Evolutionary conservation across 805 yeast genomes (phyloP).

Genomic region (Grigorovia jiainica): DNA sequence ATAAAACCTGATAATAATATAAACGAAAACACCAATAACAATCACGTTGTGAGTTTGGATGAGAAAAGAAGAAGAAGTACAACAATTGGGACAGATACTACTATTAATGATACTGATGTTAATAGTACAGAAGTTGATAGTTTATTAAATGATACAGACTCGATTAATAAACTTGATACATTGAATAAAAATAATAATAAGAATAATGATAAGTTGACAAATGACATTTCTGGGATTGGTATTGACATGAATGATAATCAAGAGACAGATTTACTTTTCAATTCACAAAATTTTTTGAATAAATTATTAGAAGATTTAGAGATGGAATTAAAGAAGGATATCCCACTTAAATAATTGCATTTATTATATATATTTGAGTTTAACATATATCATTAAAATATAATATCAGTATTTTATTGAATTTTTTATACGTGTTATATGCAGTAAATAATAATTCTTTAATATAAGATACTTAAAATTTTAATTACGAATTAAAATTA

Average conservation of each 20-base stretch:
- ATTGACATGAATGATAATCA: background rate
- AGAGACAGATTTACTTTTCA: conserved; percentile 3
- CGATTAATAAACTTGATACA: background rate
- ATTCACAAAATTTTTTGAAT: conserved; percentile 7
- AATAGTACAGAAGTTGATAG: background rate
- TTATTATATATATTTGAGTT: background rate
- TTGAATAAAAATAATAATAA: background rate
- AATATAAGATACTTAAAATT: no score
- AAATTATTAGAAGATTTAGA: conserved; percentile 8
- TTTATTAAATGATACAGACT: background rate
- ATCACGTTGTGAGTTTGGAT: no score
- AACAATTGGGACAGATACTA: no score
- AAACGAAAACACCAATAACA: no score
- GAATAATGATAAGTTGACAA: background rate
- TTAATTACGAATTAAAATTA: no score
- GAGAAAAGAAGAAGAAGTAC: no score
- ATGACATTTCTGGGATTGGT: no score
- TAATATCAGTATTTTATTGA: no score
- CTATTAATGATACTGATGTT: background rate
- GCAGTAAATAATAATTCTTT: no score
- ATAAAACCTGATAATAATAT: no score
- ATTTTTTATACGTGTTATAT: background rate
- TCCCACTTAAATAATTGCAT: background rate
- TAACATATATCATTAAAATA: no score
- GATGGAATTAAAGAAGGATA: background rate